Base-by-base conservation (phyloP, 495 filamentous ascomycete genomes). In the Ramalina intermedia region DNA sequence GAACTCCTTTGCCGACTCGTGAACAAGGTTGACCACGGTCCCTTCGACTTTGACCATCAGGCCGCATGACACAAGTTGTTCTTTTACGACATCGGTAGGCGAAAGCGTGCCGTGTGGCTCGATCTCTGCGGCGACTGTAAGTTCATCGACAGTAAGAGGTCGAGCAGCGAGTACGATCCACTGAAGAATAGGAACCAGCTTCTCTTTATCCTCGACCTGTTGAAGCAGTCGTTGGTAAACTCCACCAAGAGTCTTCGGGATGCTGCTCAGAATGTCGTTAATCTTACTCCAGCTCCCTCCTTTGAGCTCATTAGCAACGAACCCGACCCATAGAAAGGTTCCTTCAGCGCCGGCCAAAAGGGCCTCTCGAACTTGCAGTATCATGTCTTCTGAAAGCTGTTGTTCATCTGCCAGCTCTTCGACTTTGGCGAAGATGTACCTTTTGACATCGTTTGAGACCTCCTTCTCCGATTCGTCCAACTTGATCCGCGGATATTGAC, bases 321-420 rank as follows among this genome's bases (percentile, higher is more conserved):
- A 65, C 9, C 64, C 66, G 41, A 73, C 62, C 64, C 67, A 73
- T 23, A 72, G 51, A 51, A 73, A 73, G 44, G 66, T 71, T 14
- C 69, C 64, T 33, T 69, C 51, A 6, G 69, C 59, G 41, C 65
- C 51, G 33, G 52, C 58, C 24, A 62, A 37, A 48, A 73, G 57
- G 26, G 45, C 37, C 23, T 60, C 27, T 41, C 57, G 51, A 43
- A 70, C 56, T 11, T 58, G 56, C 20, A 44, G 43, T 24, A 50
- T 37, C 55, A 61, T 49, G 37, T 33, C 39, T 35, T 48, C 35
- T 20, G 37, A 47, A 41, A 58, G 57, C 12, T 41, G 9, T 44
- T 62, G 56, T 48, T 58, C 44, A 26, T 39, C 48, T 50, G 64
- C 55, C 37, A 69, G 55, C 52, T 65, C 63, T 35, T 56, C 46